Evolutionary conservation across 2,329 filamentous ascomycete genomes (phyloP).

Genomic region (Zalaria obscura): DNA sequence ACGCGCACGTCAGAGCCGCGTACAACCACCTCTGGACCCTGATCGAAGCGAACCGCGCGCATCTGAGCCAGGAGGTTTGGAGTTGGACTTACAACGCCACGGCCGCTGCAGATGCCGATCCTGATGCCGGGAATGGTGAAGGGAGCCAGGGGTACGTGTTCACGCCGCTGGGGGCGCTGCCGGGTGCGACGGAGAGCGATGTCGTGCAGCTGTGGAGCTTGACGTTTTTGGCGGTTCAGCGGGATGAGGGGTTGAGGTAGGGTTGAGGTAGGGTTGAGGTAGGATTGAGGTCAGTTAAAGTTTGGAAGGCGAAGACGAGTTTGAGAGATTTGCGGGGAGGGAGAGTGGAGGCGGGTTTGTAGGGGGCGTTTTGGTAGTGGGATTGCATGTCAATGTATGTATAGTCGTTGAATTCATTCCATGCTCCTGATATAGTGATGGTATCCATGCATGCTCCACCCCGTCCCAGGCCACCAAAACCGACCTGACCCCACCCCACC

Average conservation of each 20-base stretch:
- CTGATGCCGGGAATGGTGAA: too few relatives aligned
- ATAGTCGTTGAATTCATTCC: too few relatives aligned
- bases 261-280: too few relatives aligned
- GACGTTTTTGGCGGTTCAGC: slow-evolving; percentile 41
- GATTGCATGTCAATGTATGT: too few relatives aligned
- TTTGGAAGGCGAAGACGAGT: too few relatives aligned
- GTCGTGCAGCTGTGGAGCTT: slow-evolving; percentile 45
- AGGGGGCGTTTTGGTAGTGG: neutral
- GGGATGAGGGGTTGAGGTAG: slow-evolving; percentile 16
- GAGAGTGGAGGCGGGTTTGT: too few relatives aligned
- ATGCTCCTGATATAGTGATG: too few relatives aligned
- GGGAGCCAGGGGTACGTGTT: slow-evolving; percentile 28
- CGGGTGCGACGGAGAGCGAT: slow-evolving; percentile 31
- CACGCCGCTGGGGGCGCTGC: slow-evolving; percentile 36
- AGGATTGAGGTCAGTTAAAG: too few relatives aligned
- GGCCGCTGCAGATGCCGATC: too few relatives aligned
- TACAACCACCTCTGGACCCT: slow-evolving; percentile 49
- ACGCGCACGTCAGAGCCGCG: slow-evolving; percentile 32
- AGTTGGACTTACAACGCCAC: slow-evolving; percentile 38
- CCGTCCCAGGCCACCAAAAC: slow-evolving; percentile 6
- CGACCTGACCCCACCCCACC: neutral
- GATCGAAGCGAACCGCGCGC: slow-evolving; percentile 39
- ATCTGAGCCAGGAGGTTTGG: slow-evolving; percentile 47
- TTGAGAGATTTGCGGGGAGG: too few relatives aligned
- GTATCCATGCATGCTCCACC: slow-evolving; percentile 1